phyloP scores from a whole-genome alignment of 1,284 basidiomycete genomes.

The Singerocomus inundabilis region DNA sequence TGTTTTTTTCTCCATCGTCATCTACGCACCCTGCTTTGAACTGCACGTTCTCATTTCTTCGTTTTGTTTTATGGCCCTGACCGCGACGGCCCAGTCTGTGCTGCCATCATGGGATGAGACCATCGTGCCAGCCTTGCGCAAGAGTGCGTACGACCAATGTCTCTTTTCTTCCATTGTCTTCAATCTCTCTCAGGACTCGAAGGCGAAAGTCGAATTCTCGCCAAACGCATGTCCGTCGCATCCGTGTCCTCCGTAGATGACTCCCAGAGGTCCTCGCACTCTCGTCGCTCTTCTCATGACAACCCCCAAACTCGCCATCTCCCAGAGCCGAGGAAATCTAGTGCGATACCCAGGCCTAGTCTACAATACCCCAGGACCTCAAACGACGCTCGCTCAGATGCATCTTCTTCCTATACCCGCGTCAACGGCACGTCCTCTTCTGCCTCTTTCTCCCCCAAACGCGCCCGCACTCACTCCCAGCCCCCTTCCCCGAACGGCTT shows the following conservation, averaged over 20 bases:
- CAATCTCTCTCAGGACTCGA: conserved; percentile 55
- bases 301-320: conserved; percentile 14
- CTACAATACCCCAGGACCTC: conserved; percentile 35
- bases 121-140: conserved; percentile 32
- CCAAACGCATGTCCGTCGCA: conserved; percentile 70
- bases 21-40: neutral
- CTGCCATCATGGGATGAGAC: conserved; percentile 35
- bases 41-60: neutral
- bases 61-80: conserved; percentile 26
- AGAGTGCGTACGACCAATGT: conserved; percentile 21
- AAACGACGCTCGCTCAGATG: conserved; percentile 17
- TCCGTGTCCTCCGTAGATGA: conserved; percentile 58
- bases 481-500: conserved; percentile 32
- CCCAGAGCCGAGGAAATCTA: conserved; percentile 36
- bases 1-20: neutral
- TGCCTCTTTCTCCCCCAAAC: conserved; percentile 25
- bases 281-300: conserved; percentile 23
- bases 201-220: conserved; percentile 66
- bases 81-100: conserved; percentile 26
- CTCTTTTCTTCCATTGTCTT: neutral
- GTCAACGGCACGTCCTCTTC: conserved; percentile 23
- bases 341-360: conserved; percentile 50
- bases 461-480: conserved; percentile 60
- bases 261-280: conserved; percentile 22
- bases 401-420: conserved; percentile 20